Base-by-base conservation (phyloP, 176 grass and related monocot species). In the Phragmites australis region DNA sequence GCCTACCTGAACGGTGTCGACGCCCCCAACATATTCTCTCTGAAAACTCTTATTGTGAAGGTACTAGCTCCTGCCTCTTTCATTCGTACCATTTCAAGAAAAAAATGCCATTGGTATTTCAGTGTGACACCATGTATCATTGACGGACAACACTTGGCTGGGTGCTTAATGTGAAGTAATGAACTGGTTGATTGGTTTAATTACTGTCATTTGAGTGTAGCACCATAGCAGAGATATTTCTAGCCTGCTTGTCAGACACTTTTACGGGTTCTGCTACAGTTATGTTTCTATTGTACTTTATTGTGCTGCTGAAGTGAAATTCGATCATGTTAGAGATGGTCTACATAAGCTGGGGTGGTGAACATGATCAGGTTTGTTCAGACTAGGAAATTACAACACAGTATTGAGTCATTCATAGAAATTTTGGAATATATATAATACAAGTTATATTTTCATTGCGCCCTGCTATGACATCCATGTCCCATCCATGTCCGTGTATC, bases 1-100 rank as follows among this genome's bases (percentile, higher is more conserved):
- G 90, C 92, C 29, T 98, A 98, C 76, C 30, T 98, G 77, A 98
- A 93, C 49, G 95, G 92, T 17, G 92, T 98, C 0, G 96, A 98
- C 74, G 96, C 92, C 2, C 96, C 96, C 8, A 82, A 88, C 17
- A 89, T 98, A 71, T 98, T 94, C 81, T 94, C 92, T 12, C 75
- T 93, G 14, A 89, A 88, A 80, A 98, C 95, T 41, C 74, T 98
- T 39, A 53, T 89, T 13, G 95, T 98, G 22, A 98, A 98, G 92
- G 95, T 98, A 84, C 1, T 22, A 1, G 21, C 23, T 77, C 40
- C 13, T 73, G 1, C 78, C 7, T 6, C 44, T 76, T 80, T 72
- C 65, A 37, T 27, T 74, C 16, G 18, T 64, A 6, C 6, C 42
- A 9, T 68, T 62, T 68, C 49, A 26, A 57, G 45, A 49, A 40